These are phyloP conservation scores for Helicocarpus griseus DNA, from an alignment of 2,329 filamentous ascomycete genomes.

Conservation along the genomic window DNA sequence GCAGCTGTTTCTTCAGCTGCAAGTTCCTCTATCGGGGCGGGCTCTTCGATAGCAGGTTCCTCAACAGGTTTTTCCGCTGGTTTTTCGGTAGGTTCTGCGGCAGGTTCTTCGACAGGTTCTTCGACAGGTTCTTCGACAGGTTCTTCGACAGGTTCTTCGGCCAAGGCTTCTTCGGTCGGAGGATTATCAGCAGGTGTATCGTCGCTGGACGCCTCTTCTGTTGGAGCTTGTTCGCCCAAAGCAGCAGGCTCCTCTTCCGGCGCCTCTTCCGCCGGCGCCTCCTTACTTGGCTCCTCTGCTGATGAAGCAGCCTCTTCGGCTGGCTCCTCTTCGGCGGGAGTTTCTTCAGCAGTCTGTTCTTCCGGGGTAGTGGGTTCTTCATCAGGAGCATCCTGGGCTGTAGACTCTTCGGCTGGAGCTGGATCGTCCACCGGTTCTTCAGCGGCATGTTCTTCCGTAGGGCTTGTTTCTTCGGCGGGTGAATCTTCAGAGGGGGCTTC, in stretches of 20 bases:
- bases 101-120: slow-evolving; percentile 11
- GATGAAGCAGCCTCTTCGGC: background rate
- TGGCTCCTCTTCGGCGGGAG: slow-evolving; percentile 5
- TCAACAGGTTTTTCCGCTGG: slow-evolving; percentile 6
- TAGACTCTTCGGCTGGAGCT: background rate
- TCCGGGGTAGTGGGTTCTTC: background rate
- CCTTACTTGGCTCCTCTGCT: slow-evolving; percentile 5
- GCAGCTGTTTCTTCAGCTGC: slow-evolving; percentile 6
- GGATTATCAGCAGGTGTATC: slow-evolving; percentile 7
- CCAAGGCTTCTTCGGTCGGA: slow-evolving; percentile 4
- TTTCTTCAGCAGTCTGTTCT: slow-evolving; percentile 3
- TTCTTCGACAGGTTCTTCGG: background rate
- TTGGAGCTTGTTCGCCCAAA: background rate
- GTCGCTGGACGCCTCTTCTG: background rate
- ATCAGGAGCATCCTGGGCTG: background rate
- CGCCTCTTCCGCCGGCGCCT: slow-evolving; percentile 2
- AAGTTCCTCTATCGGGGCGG: slow-evolving; percentile 4
- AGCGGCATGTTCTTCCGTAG: background rate
- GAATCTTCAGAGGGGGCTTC: background rate
- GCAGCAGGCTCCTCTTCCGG: background rate
- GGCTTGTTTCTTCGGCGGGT: slow-evolving; percentile 3
- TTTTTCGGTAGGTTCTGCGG: slow-evolving; percentile 7
- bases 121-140: slow-evolving; percentile 4
- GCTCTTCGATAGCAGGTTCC: slow-evolving; percentile 4
- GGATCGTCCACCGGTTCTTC: background rate